Percentiles rank a stretch among this genome's conserved stretches.
phyloP scores from a whole-genome alignment of 139 green algal genomes.

The Chlamydomonas applanata region DNA sequence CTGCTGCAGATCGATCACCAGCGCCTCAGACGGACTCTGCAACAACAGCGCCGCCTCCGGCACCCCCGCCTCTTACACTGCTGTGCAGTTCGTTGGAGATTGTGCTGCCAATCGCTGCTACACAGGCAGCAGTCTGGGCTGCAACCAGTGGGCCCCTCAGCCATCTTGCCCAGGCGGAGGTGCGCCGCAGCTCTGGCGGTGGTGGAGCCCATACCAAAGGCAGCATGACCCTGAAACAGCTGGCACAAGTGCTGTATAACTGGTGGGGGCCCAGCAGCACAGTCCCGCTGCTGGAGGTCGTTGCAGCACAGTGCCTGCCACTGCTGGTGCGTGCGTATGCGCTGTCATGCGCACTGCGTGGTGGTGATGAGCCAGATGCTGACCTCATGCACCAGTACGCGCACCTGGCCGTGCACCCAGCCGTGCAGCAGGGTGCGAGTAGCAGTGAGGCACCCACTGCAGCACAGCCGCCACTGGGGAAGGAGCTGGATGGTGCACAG shows the following conservation, averaged over 20 bases:
- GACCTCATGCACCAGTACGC: slow-evolving; percentile 13
- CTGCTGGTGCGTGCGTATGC: slow-evolving; percentile 24
- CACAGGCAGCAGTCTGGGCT: neutral
- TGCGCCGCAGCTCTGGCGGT: neutral
- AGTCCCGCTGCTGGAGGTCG: neutral
- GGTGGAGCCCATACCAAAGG: slow-evolving; percentile 5
- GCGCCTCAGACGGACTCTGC: too few species aligned
- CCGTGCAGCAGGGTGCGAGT: neutral
- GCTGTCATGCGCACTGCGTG: slow-evolving; percentile 22
- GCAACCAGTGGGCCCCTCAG: slow-evolving; percentile 3
- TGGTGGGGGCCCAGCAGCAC: slow-evolving; percentile 4
- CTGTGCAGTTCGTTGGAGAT: too few species aligned
- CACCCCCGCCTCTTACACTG: too few species aligned
- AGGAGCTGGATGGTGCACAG: neutral
- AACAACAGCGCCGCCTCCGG: too few species aligned
- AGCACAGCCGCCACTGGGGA: neutral
- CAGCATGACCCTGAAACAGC: neutral
- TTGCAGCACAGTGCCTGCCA: slow-evolving; percentile 16
- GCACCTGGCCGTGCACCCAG: neutral
- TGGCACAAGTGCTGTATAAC: neutral
- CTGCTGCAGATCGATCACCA: too few species aligned
- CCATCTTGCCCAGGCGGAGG: neutral
- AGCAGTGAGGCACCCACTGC: neutral
- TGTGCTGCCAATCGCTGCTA: neutral
- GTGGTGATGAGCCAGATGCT: neutral